Evolutionary conservation across 2,329 filamentous ascomycete genomes (phyloP), one percentile per base, ranked within the genome.

Genomic region (Venturia carpophila): DNA sequence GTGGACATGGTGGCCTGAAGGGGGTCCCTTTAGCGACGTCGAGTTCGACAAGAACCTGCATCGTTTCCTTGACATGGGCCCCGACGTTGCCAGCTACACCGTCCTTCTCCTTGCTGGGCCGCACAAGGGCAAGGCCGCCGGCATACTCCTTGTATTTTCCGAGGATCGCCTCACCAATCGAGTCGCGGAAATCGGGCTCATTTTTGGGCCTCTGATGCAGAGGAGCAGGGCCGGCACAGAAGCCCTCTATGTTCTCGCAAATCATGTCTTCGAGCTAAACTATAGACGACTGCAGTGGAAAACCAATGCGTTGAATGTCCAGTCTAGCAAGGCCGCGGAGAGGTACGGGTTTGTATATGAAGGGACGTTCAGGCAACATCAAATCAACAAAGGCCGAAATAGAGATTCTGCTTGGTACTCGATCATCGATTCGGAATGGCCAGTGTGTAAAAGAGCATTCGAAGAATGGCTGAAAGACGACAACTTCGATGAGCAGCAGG

Each of bases 211-310:
- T 37, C 17, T 41, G 19, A 45, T 63, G 27, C 43, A 45, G 41
- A 43, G 61, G 27, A 47, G 10, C 21, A 39, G 61, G 30, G 61
- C 61, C 11, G 61, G 39, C n/a, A 88, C 84, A 0, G 86, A 88
- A 71, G 78, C 80, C 0, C 77, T 83, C 67, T 86, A 82, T 67
- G 74, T 88, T 1, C 71, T 87, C n/a, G 77, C 83, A 55, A 75
- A 75, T 45, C 76, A 84, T 64, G 79, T 79, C 0, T 83, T 88
- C 68, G 79, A 82, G 1, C 70, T 87, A 27, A 78, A 80, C 0
- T 86, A 84, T 70, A 72, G 80, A 3, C 76, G 86, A 9, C 79
- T 86, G 4, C 85, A 87, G 71, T 88, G 86, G 85, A 88, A 88
- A 69, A 84, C 83, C 64, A 80, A 88, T 70, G 68, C 77, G 19